Evolutionary conservation across 2,329 filamentous ascomycete species (phyloP), one percentile per base, ranked within the genome.

Genomic region (Cladosporium austrohemisphaericum): DNA sequence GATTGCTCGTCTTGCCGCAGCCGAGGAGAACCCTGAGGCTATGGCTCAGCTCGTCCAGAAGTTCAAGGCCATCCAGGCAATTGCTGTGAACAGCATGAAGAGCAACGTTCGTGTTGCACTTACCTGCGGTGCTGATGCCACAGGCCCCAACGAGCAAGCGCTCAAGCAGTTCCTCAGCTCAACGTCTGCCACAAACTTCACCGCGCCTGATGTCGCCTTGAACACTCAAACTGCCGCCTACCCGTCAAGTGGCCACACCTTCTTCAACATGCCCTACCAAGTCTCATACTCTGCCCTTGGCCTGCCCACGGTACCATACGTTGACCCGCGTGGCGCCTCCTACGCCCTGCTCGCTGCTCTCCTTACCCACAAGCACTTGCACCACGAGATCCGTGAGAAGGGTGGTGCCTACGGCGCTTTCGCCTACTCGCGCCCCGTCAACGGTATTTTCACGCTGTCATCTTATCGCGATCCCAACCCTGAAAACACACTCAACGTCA

Each of bases 381-480:
- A 98, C 65, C 92, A 95, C 58, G 93, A 97, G 69, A 96, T 98
- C 57, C 87, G 93, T 49, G 93, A 98, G 66, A 97, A 97, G 70
- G 93, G 93, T 25, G 93, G 93, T 29, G 93, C 93, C 0, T 98
- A 98, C 59, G 93, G 93, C 36, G 93, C 89, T 18, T 90, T 91
- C 11, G 92, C 93, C 1, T 92, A 89, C 65, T 85, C 86, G 36
- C 83, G 84, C 19, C 81, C 86, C 0, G 72, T 95, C 6, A 85
- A 88, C 57, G 92, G 91, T 19, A 68, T 95, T 1, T 97, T 98
- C 60, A 89, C 89, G 13, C 94, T 96, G 72, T 96, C 95, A 72
- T 92, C 88, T 36, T 98, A 98, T 76, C 87, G 93, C 44, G 93
- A 98, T 65, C 93, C 93, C 2, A 96, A 97, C 65, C 92, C 93